Evolutionary conservation across 305 asterid genomes (phyloP).

Genomic region (Solanum aculeatissimum): DNA sequence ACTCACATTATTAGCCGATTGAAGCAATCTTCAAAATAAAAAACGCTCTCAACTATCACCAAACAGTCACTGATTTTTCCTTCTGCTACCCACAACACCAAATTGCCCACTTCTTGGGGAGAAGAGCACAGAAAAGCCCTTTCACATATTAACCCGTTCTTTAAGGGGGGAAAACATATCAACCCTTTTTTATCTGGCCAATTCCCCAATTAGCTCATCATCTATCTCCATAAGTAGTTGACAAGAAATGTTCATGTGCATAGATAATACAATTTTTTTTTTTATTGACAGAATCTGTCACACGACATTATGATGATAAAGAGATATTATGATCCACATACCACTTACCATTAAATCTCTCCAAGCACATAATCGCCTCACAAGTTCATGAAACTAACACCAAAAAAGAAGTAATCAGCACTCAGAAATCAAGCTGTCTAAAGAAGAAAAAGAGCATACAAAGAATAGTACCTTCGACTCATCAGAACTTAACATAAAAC

Average conservation of each 20-base stretch:
- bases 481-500: slow-evolving; percentile 24
- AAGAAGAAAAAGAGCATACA: not conserved
- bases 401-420: not conserved
- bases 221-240: not conserved
- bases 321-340: not conserved
- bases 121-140: not conserved
- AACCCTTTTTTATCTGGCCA: not conserved
- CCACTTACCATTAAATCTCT: slow-evolving; percentile 91
- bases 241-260: not conserved
- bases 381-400: slow-evolving; percentile 72
- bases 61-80: not conserved
- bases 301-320: not conserved
- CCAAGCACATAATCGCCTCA: slow-evolving; percentile 80
- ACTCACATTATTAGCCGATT: not conserved
- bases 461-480: slow-evolving; percentile 41
- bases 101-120: not conserved
- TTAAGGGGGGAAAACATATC: not conserved
- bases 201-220: not conserved
- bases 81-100: not conserved
- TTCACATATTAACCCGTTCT: not conserved
- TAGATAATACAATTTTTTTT: not conserved
- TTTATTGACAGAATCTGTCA: not conserved
- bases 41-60: not conserved
- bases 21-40: not conserved
- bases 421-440: slow-evolving; percentile 9